Evolutionary conservation across 2,329 filamentous ascomycete genomes (phyloP), one percentile per base, ranked within the genome.

Genomic region (Sclerotinia trifoliorum): DNA sequence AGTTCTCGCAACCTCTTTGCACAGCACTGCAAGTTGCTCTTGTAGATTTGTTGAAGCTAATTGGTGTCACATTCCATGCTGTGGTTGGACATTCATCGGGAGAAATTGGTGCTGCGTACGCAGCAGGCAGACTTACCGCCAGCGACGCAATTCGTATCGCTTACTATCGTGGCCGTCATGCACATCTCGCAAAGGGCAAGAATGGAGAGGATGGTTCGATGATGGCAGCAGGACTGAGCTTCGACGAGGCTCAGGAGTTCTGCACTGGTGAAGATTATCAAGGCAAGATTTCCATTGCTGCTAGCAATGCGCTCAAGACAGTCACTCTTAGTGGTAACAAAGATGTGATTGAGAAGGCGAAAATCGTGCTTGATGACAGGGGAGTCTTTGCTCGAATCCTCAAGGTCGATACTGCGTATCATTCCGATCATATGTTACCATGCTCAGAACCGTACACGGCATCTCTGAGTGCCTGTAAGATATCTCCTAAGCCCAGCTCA

Each of bases 1-100:
- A 65, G 24, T 55, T 73, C 26, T 73, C 77, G 3, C 81, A 83
- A 72, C 81, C 81, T 68, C 75, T 80, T 77, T 81, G 78, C 68
- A 82, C 82, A 0, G 81, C 83, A 0, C 69, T 86, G 2, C 84
- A 86, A 71, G 74, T 86, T 26, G 67, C 78, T 1, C 73, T 85
- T 1, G 78, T 81, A 0, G 76, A 81, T 19, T 75, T 85, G 3
- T 75, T 85, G 0, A 49, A 78, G 29, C 78, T 79, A 2, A 82
- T 78, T 75, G 79, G 78, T 1, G 74, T 84, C 32, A 73, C 67
- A 7, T 79, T 81, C 0, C 60, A 70, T 0, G 77, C 76, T 1
- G 81, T 83, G 0, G 75, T 79, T 3, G 81, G 83, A 2, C 83
- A 84, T 71, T 83, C 81, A 1, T 79, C 77, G 46, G 83, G 83